Conservation (phyloP, 305 asterid genomes). For the Fraxinus greggii region DNA sequence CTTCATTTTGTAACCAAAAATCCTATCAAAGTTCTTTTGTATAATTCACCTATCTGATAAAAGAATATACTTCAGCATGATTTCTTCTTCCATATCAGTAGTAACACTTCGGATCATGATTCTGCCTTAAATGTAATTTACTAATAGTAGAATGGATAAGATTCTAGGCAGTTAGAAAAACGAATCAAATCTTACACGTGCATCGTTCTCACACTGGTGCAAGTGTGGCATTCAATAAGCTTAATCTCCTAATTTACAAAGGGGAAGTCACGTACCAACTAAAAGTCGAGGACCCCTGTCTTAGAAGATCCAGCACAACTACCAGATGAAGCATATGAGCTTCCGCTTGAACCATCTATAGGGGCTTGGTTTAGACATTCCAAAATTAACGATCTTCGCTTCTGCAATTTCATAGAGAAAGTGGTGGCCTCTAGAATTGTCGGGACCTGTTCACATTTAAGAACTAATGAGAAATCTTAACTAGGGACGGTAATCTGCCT, state of each 20-base stretch:
- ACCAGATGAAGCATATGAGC: constrained; percentile 69
- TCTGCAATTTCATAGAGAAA: constrained; percentile 76
- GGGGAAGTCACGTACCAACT: constrained; percentile 16
- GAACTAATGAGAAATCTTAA: not conserved
- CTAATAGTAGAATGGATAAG: not conserved
- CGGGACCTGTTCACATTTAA: constrained; percentile 56
- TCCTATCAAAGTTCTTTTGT: not conserved
- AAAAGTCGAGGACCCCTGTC: constrained; percentile 71
- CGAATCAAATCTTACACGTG: not conserved
- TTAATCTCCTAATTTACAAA: not conserved
- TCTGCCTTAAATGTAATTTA: not conserved
- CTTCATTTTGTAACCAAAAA: not conserved
- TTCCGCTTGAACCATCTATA: constrained; percentile 83
- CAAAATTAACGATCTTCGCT: constrained; percentile 57
- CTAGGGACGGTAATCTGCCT: not conserved
- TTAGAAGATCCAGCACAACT: constrained; percentile 73
- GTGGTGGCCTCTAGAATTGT: constrained; percentile 71
- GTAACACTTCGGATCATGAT: not conserved
- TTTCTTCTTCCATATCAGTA: not conserved
- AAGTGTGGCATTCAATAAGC: not conserved
- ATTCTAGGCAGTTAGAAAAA: not conserved
- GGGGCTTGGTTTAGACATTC: constrained; percentile 96
- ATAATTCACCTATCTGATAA: not conserved
- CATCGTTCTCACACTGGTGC: not conserved
- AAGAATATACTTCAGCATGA: not conserved